Conservation (phyloP, 2,329 filamentous ascomycete species). For the Beauveria sp. region DNA sequence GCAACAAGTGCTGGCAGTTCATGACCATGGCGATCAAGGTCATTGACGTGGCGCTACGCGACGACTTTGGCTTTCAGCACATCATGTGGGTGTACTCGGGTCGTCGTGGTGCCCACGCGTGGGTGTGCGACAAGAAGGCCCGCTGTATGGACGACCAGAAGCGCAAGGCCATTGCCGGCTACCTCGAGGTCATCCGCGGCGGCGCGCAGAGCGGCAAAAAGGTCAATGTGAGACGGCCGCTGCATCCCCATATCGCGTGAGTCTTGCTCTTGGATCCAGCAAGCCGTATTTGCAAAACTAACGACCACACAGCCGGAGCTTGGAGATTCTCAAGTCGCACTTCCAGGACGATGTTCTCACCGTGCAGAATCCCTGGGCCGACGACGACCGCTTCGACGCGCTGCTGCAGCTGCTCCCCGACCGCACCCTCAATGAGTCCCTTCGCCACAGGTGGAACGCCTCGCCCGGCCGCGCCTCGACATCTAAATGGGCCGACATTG, state of each 20-base stretch:
- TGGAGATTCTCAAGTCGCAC: conserved; percentile 75
- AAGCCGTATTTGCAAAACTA: neutral
- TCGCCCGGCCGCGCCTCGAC: conserved; percentile 67
- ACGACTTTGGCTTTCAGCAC: conserved; percentile 95
- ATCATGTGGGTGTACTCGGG: conserved; percentile 99
- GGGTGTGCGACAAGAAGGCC: conserved; percentile 90
- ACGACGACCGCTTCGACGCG: conserved; percentile 61
- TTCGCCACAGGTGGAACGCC: conserved; percentile 87
- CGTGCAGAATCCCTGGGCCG: conserved; percentile 79
- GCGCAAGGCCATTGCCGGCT: conserved; percentile 76
- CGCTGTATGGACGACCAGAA: conserved; percentile 79
- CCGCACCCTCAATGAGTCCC: conserved; percentile 63
- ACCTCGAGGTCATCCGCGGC: conserved; percentile 84
- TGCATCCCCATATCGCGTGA: conserved; percentile 81
- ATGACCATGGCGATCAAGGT: conserved; percentile 98
- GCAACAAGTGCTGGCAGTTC: conserved; percentile 90
- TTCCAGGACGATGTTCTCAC: conserved; percentile 78
- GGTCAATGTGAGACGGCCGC: conserved; percentile 72
- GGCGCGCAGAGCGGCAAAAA: conserved; percentile 80
- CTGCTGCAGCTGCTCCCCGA: conserved; percentile 84
- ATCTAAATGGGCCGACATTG: conserved; percentile 92
- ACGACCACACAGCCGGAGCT: conserved; percentile 54
- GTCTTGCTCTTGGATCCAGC: conserved; percentile 18
- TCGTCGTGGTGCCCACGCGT: conserved; percentile 91
- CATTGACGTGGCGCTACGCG: conserved; percentile 74